Evolutionary conservation across 306 rosid species (phyloP), one percentile per base, ranked within the genome.

Genomic region (Corylus avellana): DNA sequence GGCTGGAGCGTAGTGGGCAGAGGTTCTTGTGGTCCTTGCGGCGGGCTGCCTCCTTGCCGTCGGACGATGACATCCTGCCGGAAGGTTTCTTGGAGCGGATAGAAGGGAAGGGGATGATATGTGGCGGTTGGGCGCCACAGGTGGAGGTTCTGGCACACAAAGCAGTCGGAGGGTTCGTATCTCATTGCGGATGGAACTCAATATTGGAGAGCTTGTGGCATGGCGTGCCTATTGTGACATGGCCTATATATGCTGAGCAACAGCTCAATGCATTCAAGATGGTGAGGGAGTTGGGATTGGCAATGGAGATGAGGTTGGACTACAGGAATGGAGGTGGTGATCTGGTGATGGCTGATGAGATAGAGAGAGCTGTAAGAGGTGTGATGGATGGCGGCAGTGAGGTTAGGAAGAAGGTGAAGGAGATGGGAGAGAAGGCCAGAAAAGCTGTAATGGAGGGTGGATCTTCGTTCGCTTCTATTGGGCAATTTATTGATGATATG

Each of bases 131-230:
- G 97, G 90, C 86, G 3, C 93, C 91, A 0, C 93, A 89, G 51
- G 83, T 85, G 78, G 92, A 88, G 74, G 77, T 88, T 59, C 50
- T 88, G 63, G 67, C 83, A 0, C 97, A 91, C 79, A 75, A 70
- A n/a, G 88, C 90, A 37, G 76, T 79, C 18, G 84, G 83, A 56
- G 91, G 93, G 5, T 91, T 89, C 72, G 82, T 89, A 7, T 88
- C 89, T 3, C 97, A 88, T 53, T 91, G 92, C 68, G 93, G 92
- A 12, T 91, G 97, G 97, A 91, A 89, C 72, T 91, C 93, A 11
- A 58, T 89, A 49, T 57, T 89, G 76, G 96, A 89, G 79, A 89
- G 93, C 77, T 68, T 91, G 86, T 91, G 93, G 93, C 77, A 80
- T 77, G 92, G 92, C 3, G 93, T 91, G 2, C 97, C 93, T 3